Percentiles rank a stretch among this genome's conserved stretches.
phyloP scores from a whole-genome alignment of 179 eudicot species.

The Corrigiola litoralis region DNA sequence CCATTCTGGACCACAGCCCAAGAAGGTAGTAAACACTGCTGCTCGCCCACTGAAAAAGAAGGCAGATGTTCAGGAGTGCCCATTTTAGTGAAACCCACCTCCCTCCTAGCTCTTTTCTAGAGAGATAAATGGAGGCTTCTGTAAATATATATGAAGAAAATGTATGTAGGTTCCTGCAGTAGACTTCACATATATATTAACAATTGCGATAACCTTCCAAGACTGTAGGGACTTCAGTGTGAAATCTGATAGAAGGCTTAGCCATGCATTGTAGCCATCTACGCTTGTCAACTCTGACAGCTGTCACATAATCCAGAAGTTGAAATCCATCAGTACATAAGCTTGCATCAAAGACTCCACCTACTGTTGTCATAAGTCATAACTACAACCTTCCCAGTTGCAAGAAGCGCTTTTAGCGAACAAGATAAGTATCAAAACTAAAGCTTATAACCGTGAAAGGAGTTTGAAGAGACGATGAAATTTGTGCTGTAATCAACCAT shows the following conservation, averaged over 20 bases:
- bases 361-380: too few species aligned
- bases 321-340: not conserved
- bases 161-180: not conserved
- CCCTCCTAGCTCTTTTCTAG: too few species aligned
- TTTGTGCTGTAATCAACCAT: too few species aligned
- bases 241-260: constrained; percentile 81
- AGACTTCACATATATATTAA: not conserved
- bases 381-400: too few species aligned
- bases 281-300: constrained; percentile 76
- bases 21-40: constrained; percentile 51
- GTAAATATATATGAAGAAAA: not conserved
- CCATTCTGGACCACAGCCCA: constrained; percentile 51
- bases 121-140: not conserved
- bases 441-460: too few species aligned
- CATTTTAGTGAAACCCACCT: not conserved
- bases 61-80: not conserved
- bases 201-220: constrained; percentile 65
- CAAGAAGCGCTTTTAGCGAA: too few species aligned
- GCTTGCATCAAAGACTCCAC: too few species aligned
- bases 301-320: constrained; percentile 33
- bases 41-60: constrained; percentile 49
- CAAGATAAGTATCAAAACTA: too few species aligned
- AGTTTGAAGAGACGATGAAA: too few species aligned
- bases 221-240: constrained; percentile 82
- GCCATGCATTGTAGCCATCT: constrained; percentile 84